A percentile compares a stretch with the other conserved stretches of the same genome.
phyloP scores from a whole-genome alignment of 345 rosid species.

The Eucalyptus lansdowneana region DNA sequence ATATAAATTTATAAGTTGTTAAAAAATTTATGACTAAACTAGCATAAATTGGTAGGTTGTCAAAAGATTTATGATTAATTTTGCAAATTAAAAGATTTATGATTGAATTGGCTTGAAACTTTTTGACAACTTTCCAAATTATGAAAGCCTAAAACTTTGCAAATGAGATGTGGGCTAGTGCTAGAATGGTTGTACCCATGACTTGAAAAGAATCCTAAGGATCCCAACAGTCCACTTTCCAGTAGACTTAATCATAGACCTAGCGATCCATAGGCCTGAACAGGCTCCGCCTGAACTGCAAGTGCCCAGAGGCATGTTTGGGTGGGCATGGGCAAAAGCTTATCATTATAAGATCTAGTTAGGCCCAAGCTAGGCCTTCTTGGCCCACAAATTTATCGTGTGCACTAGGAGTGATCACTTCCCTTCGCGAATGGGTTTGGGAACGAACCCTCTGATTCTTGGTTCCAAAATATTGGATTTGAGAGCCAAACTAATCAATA shows the following conservation, averaged over 20 bases:
- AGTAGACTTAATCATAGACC: background rate
- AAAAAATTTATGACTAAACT: background rate
- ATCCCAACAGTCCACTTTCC: background rate
- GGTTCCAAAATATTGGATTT: background rate
- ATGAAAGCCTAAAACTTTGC: background rate
- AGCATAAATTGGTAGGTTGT: accelerated
- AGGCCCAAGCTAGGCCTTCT: background rate
- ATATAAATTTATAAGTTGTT: no score
- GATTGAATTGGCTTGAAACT: no score
- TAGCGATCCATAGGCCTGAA: accelerated
- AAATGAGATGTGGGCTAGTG: background rate
- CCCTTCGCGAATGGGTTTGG: accelerated
- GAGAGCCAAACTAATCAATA: background rate
- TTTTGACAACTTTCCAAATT: no score
- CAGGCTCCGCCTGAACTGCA: accelerated
- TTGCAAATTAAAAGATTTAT: no score
- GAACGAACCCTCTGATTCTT: background rate
- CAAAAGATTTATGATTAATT: background rate
- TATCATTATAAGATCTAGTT: background rate
- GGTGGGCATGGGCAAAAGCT: background rate
- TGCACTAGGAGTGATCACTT: background rate
- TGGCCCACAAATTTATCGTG: background rate
- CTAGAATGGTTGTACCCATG: background rate
- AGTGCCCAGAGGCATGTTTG: background rate
- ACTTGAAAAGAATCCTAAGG: background rate